Evolutionary conservation across 2,329 filamentous ascomycete genomes (phyloP), one percentile per base, ranked within the genome.

Genomic region (Fusarium sarcochroum): DNA sequence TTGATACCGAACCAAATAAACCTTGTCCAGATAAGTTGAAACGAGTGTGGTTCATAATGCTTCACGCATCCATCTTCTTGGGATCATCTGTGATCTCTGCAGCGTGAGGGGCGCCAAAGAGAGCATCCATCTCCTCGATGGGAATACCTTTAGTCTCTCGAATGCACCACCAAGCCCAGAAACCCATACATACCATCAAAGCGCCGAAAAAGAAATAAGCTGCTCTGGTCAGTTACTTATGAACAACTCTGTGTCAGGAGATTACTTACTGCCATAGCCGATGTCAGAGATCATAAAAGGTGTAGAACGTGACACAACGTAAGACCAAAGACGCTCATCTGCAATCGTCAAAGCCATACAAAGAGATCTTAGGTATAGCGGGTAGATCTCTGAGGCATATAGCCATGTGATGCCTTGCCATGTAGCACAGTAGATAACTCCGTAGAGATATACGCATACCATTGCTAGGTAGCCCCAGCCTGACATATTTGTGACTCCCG

Each of bases 151-250:
- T 85, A 1, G 84, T 85, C 70, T 86, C 83, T 1, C 84, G 83
- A 1, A 85, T 76, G 53, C 82, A 81, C 75, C 84, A 83, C 66
- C 80, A 83, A 6, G 83, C 80, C 71, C 82, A 86, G 51, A 83
- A 70, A 23, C 81, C 77, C 58, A 82, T 80, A 18, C 77, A 64
- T 32, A 84, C 74, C 60, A 83, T 57, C 44, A 35, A 17, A 35
- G 34, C 34, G 7, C 34, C 34, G 34, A 35, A 35, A 35, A 35
- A 17, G 34, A 35, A 35, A 35, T 17, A 35, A 17, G 34, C 34
- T 35, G 8, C 15, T 17, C 6, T 15, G 17, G 14, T 35, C 15
- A 35, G 11, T 9, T 35, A 17, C 14, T 15, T 15, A 17, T 17
- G 9, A 2, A 35, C 15, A 17, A 17, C 7, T 7, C 17, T 17